Conservation (phyloP, 306 rosid species). For the Cicer judaicum region DNA sequence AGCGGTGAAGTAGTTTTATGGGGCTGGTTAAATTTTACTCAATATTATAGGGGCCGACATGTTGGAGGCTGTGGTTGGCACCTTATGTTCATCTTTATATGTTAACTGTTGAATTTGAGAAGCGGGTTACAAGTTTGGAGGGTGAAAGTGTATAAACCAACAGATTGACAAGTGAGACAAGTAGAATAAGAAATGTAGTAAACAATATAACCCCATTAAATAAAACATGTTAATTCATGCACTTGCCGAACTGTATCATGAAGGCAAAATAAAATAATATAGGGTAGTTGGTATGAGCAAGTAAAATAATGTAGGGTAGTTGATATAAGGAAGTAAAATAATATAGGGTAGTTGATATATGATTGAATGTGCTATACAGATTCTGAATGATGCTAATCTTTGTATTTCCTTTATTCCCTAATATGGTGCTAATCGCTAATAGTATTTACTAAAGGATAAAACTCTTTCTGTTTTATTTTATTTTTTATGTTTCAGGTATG, state of each 20-base stretch:
- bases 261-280: not conserved
- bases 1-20: not conserved
- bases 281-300: conserved; percentile 10
- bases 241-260: conserved; percentile 8
- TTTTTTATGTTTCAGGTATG: not conserved
- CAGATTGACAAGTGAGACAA: conserved; percentile 16
- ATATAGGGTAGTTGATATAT: conserved; percentile 7
- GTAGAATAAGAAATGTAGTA: not conserved
- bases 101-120: conserved; percentile 17
- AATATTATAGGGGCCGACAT: not conserved
- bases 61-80: conserved; percentile 32
- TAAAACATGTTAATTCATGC: not conserved
- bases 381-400: conserved; percentile 6
- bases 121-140: conserved; percentile 11
- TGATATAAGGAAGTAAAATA: not conserved
- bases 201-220: not conserved
- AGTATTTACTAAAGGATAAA: conserved; percentile 10
- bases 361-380: not conserved
- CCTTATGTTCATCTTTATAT: not conserved
- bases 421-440: not conserved
- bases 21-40: too few species aligned
- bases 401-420: not conserved
- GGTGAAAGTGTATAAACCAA: conserved; percentile 18
- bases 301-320: not conserved
- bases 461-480: not conserved